phyloP scores from a whole-genome alignment of 495 filamentous ascomycete genomes.

The Penicillium ochrochloron region DNA sequence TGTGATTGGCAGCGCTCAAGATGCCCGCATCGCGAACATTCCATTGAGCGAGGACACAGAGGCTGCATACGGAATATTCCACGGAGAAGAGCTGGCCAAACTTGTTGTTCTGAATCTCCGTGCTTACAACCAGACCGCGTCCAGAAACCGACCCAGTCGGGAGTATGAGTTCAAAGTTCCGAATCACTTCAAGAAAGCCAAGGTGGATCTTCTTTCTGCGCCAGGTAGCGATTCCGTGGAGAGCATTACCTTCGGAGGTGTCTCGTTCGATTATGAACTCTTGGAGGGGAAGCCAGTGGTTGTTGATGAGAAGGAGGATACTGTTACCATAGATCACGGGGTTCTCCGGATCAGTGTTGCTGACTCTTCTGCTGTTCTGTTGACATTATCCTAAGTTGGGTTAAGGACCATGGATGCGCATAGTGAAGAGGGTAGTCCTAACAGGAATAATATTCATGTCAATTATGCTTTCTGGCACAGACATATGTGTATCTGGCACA shows the following conservation, averaged over 20 bases:
- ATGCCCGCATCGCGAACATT: conserved; percentile 22
- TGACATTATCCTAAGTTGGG: conserved; percentile 11
- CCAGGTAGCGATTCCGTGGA: conserved; percentile 17
- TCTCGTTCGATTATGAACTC: conserved; percentile 23
- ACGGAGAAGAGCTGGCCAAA: conserved; percentile 12
- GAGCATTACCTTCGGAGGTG: conserved; percentile 22
- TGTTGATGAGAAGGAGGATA: conserved; percentile 11
- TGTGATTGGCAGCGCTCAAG: conserved; percentile 8
- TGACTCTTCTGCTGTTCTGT: conserved; percentile 20
- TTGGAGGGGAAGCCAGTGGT: conserved; percentile 18
- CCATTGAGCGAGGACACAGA: conserved; percentile 20
- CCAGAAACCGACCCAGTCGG: conserved; percentile 5
- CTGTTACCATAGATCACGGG: background rate
- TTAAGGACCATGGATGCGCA: background rate
- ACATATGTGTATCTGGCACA: background rate
- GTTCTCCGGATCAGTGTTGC: conserved; percentile 16
- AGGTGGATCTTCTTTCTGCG: conserved; percentile 19
- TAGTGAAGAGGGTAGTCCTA: background rate
- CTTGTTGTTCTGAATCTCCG: conserved; percentile 22
- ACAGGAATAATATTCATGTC: background rate
- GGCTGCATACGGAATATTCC: conserved; percentile 21
- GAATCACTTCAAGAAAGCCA: conserved; percentile 1
- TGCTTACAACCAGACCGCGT: conserved; percentile 12
- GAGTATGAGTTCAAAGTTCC: conserved; percentile 22
- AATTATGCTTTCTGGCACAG: background rate